These are phyloP conservation scores for Apiotrichum sp. DNA, from an alignment of 1,284 basidiomycete genomes.

Conservation along the genomic window DNA sequence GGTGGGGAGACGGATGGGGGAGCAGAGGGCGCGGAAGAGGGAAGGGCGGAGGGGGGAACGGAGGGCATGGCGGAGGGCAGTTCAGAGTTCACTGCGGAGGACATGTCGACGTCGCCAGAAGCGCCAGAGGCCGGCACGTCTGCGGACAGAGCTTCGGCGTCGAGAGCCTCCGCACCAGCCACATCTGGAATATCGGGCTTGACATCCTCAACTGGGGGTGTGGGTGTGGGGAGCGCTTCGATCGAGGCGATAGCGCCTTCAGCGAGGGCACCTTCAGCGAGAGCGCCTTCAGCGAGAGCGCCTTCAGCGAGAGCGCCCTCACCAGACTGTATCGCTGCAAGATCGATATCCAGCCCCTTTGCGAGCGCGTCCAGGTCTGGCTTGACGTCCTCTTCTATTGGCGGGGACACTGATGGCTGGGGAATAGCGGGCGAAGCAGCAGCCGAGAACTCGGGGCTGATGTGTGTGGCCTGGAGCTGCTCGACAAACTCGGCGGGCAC, in stretches of 20 bases:
- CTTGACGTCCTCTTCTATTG: constrained; percentile 11
- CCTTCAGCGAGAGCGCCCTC: background rate
- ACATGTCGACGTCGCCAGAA: too few relatives aligned
- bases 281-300: background rate
- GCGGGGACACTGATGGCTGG: background rate
- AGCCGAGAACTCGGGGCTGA: background rate
- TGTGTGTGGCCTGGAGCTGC: background rate
- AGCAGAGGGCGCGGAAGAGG: background rate
- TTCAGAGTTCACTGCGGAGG: background rate
- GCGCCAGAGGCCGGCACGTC: too few relatives aligned
- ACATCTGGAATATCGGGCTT: background rate
- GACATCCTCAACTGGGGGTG: background rate
- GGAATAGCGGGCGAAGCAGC: background rate
- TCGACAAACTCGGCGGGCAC: constrained; percentile 1
- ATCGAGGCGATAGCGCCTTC: background rate
- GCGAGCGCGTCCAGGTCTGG: constrained; percentile 9
- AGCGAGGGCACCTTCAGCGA: background rate
- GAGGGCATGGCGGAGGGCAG: background rate
- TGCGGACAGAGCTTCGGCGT: too few relatives aligned
- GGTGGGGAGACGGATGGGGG: background rate
- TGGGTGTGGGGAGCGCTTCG: background rate
- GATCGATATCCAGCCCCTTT: background rate
- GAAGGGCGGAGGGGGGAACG: background rate
- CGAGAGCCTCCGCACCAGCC: too few relatives aligned
- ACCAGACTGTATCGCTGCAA: too few relatives aligned